Conservation (phyloP, 805 yeast species). For the Candida incommunis region DNA sequence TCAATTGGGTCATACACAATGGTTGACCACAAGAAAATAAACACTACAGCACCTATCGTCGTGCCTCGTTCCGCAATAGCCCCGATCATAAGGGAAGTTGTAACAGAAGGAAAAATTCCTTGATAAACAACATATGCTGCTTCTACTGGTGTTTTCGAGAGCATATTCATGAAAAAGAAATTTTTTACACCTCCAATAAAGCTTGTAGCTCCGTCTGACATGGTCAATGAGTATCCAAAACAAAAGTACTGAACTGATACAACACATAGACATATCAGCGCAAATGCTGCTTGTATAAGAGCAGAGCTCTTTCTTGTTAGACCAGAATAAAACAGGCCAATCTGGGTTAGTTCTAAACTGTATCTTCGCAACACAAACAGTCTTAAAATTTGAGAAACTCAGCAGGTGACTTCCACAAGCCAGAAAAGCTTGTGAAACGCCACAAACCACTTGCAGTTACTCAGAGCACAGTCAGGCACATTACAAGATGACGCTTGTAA, state of each 20-base stretch:
- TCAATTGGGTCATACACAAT: slow-evolving; percentile 63
- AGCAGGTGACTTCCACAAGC: too few relatives aligned
- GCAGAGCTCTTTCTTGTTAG: slow-evolving; percentile 54
- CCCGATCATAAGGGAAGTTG: slow-evolving; percentile 55
- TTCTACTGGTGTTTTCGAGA: slow-evolving; percentile 17
- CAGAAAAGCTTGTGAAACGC: too few relatives aligned
- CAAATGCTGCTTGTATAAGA: slow-evolving; percentile 48
- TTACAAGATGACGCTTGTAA: too few relatives aligned
- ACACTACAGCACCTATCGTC: slow-evolving; percentile 55
- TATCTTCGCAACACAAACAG: background rate
- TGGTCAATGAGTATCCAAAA: slow-evolving; percentile 48
- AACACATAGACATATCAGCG: slow-evolving; percentile 44
- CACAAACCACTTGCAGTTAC: too few relatives aligned
- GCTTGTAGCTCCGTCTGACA: slow-evolving; percentile 16
- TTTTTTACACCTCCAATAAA: slow-evolving; percentile 43
- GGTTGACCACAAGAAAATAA: slow-evolving; percentile 54
- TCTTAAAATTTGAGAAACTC: background rate
- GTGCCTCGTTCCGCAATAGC: slow-evolving; percentile 64
- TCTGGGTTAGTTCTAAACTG: slow-evolving; percentile 1
- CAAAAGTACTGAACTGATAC: slow-evolving; percentile 56
- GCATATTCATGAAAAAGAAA: slow-evolving; percentile 35
- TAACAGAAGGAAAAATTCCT: slow-evolving; percentile 53
- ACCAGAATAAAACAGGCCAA: slow-evolving; percentile 51
- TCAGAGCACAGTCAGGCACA: too few relatives aligned
- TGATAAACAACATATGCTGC: slow-evolving; percentile 45